phyloP scores from a whole-genome alignment of 1,284 basidiomycete genomes.

The Cystobasidium slooffiae region DNA sequence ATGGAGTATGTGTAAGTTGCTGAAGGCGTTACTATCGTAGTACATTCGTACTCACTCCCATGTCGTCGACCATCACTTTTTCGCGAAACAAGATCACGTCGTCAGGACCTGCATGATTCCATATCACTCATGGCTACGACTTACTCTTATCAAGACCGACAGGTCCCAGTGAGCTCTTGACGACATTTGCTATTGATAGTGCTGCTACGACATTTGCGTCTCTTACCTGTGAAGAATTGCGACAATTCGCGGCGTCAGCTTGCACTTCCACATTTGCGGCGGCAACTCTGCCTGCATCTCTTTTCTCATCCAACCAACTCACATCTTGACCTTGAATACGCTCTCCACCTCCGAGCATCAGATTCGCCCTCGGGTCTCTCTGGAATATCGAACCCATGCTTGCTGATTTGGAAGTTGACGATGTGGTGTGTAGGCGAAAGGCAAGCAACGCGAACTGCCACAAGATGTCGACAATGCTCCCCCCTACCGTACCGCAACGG shows the following conservation, averaged over 20 bases:
- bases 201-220: constrained; percentile 44
- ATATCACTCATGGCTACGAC: constrained; percentile 2
- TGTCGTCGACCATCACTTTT: constrained; percentile 90
- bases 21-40: not conserved
- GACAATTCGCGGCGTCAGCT: constrained; percentile 8
- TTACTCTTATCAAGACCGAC: constrained; percentile 73
- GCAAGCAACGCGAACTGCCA: no score
- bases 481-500: no score
- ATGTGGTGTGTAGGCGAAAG: constrained; percentile 9
- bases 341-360: constrained; percentile 46
- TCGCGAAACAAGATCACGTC: constrained; percentile 25
- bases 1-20: not conserved
- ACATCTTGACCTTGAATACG: constrained; percentile 42
- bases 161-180: constrained; percentile 95
- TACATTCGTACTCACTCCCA: constrained; percentile 69
- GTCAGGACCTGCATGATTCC: constrained; percentile 1
- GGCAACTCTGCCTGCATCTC: not conserved
- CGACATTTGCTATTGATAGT: constrained; percentile 82
- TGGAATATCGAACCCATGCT: constrained; percentile 42
- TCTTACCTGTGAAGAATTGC: constrained; percentile 36
- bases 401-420: constrained; percentile 3
- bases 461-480: no score
- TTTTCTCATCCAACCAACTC: not conserved
- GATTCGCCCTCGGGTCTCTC: constrained; percentile 43
- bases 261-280: not conserved